Base-by-base conservation (phyloP, 192 early-diverging fungal genomes). In the Backusella tarrabulga region DNA sequence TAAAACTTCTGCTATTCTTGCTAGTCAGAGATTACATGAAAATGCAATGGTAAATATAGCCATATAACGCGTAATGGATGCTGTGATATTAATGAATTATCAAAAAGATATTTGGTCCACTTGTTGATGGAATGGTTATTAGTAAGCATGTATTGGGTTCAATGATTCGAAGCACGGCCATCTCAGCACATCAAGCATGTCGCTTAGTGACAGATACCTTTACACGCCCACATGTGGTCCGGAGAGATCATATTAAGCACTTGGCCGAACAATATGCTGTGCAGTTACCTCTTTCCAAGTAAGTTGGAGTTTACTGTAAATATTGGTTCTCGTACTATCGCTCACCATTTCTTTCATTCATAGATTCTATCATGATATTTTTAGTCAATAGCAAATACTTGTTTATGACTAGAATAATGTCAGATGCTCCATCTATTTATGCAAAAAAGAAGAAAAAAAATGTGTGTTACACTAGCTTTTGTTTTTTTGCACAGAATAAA, bases 71-170 rank as follows among this genome's bases (percentile, higher is more conserved):
- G 3, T 11, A 40, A 40, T 11, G 11, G 9, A 11, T 40, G 38
- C 19, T 19, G 56, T 9, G 34, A 67, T 44, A 9, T n/a, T 42
- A 75, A 26, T 15, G 5, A 2, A 6, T 12, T 11, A 21, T 21
- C 4, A 6, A 66, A 4, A 75, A 89, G 86, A 35, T 72, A n/a
- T 79, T 91, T 78, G 94, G 94, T 9, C 94, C 94, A 1, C 75
- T 95, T n/a, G 79, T 86, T 6, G 92, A 94, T 81, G 93, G 92
- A 19, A 91, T 91, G 88, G 77, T 93, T 15, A 85, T 94, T 6
- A 89, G 86, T 67, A 80, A 90, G n/a, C 90, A 92, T 74, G 79
- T 89, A 2, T 78, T 95, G 0, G 93, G 92, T 4, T 75, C 77
- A 34, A 81, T 95, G 73, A 89, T 93, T 15, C 84, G 94, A n/a